Base-by-base conservation (phyloP, 768 basidiomycete genomes). In the Sistotremastrum niveocremeum region DNA sequence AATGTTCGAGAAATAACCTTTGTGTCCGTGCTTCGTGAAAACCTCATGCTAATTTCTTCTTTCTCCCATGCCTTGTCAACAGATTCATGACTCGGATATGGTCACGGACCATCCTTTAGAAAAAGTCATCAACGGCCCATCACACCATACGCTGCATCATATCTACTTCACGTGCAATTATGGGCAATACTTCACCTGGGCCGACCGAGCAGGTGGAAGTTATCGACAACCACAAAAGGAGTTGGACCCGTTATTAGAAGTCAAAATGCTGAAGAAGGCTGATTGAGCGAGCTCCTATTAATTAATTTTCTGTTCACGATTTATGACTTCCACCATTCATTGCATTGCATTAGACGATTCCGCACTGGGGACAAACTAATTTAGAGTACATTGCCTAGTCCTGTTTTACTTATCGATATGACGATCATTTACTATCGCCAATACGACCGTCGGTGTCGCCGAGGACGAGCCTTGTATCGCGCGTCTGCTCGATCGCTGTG, bases 51-150 rank as follows among this genome's bases (percentile, higher is more conserved):
- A 29, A 32, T 12, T 46, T 28, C 9, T 46, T 39, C 34, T 32
- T 7, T 31, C 11, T 48, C 32, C 12, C 7, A 31, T 34, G 6
- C 5, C 35, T 34, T 30, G 20, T 20, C 20, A 20, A 20, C 57
- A 90, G 88, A 99, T 99, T 54, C 94, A 99, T 59, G 95, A 99
- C 63, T 93, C 89, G 3, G 95, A 98, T 67, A 98, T 99, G 94
- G 79, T 98, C 57, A 87, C 88, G 31, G 93, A 84, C 3, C 83
- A 88, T 59, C 68, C 79, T 4, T 73, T 95, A 4, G 94, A 97
- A 65, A 79, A 72, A 49, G 65, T 85, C 59, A 91, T 99, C 65
- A 99, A 98, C 64, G 91, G 90, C n/a, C 94, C 95, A 2, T 89
- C 93, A 2, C 95, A 99, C 56, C 95, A 99, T 61, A 98, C 93